phyloP scores from a whole-genome alignment of 2,329 filamentous ascomycete species.

The Ophiostoma triangulosporum region DNA sequence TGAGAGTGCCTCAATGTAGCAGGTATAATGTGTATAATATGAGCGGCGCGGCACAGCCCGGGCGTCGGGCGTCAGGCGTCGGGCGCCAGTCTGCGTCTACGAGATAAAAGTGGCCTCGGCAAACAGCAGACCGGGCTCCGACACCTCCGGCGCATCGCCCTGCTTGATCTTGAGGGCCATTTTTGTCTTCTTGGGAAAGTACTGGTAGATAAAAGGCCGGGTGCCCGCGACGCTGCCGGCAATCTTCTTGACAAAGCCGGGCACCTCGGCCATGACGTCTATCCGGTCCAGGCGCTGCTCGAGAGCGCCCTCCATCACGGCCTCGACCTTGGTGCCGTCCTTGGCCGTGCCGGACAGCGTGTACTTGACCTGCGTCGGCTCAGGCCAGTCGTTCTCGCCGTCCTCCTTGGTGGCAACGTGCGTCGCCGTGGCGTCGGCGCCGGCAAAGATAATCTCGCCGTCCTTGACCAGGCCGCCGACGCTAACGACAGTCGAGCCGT shows the following conservation, averaged over 20 bases:
- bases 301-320: slow-evolving; percentile 53
- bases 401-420: slow-evolving; percentile 63
- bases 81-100: too few relatives aligned
- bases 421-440: slow-evolving; percentile 47
- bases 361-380: slow-evolving; percentile 62
- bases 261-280: slow-evolving; percentile 94
- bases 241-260: slow-evolving; percentile 88
- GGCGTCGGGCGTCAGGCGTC: background rate
- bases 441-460: slow-evolving; percentile 63
- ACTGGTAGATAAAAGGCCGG: slow-evolving; percentile 97
- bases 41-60: background rate
- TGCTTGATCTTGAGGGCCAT: slow-evolving; percentile 71
- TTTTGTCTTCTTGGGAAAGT: slow-evolving; percentile 47
- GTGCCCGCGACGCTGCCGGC: slow-evolving; percentile 80
- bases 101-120: slow-evolving; percentile 95
- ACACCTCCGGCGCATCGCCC: slow-evolving; percentile 58
- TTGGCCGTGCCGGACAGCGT: slow-evolving; percentile 66
- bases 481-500: slow-evolving; percentile 70
- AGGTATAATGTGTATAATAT: background rate
- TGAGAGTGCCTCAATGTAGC: background rate
- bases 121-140: slow-evolving; percentile 69
- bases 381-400: slow-evolving; percentile 72
- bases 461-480: slow-evolving; percentile 75
- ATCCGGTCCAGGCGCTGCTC: slow-evolving; percentile 64
- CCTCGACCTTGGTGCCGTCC: slow-evolving; percentile 61